phyloP scores from a whole-genome alignment of 2,329 filamentous ascomycete genomes.

The Clarireedia hainanense region DNA sequence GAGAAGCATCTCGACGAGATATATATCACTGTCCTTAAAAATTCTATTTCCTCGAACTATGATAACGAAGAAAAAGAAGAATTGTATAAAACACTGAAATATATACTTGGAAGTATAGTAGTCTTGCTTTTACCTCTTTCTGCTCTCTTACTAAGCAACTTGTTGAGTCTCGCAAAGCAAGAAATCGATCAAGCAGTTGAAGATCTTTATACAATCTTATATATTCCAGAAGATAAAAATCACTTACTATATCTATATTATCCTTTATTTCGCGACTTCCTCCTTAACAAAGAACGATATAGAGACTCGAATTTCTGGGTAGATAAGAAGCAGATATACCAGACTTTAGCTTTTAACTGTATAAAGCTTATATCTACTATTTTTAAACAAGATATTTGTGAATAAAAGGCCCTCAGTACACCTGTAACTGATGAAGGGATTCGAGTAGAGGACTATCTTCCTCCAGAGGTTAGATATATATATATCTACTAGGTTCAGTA shows the following conservation, averaged over 20 bases:
- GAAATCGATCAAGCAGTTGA: background rate
- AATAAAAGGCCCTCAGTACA: conserved; percentile 16
- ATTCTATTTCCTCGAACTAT: too few species aligned
- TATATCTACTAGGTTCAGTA: conserved; percentile 17
- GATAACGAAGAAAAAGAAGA: too few species aligned
- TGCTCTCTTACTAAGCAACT: too few species aligned
- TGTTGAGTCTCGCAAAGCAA: background rate
- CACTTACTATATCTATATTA: background rate
- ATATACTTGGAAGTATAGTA: too few species aligned
- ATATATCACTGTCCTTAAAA: too few species aligned
- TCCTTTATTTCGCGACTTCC: conserved; percentile 8
- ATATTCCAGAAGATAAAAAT: background rate
- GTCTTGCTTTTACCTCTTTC: too few species aligned
- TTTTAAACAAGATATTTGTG: conserved; percentile 33
- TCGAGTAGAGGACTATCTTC: conserved; percentile 14
- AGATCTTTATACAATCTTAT: background rate
- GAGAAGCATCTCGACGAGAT: too few species aligned
- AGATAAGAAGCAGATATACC: conserved; percentile 29
- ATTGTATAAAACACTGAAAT: too few species aligned
- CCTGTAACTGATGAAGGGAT: conserved; percentile 30
- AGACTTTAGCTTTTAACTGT: conserved; percentile 29
- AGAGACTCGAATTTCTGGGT: conserved; percentile 30
- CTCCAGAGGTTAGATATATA: conserved; percentile 26
- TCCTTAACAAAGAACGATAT: conserved; percentile 10
- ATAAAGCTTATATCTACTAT: conserved; percentile 29